Percentiles rank a stretch among this genome's conserved stretches.
Evolutionary conservation across 1,284 basidiomycete genomes (phyloP).

Genomic region (Malassezia brasiliensis): DNA sequence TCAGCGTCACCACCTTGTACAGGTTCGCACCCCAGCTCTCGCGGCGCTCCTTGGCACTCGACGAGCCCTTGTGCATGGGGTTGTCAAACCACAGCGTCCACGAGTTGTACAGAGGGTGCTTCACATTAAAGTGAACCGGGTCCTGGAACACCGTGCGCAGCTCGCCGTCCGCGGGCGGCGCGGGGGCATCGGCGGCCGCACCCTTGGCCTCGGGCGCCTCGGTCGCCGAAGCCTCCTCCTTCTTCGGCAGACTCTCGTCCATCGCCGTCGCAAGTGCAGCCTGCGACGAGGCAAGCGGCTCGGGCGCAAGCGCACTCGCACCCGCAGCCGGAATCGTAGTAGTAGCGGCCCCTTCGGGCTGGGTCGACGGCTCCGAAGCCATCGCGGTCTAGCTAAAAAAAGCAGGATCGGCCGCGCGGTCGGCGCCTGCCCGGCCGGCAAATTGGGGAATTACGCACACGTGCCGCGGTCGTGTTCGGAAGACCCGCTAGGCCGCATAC

Average conservation of each 20-base stretch:
- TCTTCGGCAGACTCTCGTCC: conserved; percentile 17
- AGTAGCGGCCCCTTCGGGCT: neutral
- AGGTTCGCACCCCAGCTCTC: conserved; percentile 47
- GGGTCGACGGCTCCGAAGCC: neutral
- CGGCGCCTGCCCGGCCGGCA: no score
- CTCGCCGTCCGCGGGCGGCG: conserved; percentile 12
- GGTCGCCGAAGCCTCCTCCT: neutral
- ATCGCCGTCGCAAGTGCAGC: conserved; percentile 34
- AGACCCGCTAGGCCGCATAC: no score
- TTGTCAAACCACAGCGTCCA: conserved; percentile 49
- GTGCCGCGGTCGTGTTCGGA: no score
- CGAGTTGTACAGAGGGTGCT: conserved; percentile 44
- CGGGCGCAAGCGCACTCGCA: conserved; percentile 20
- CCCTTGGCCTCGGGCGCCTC: neutral
- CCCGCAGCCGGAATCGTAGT: conserved; percentile 1
- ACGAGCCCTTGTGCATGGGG: conserved; percentile 37
- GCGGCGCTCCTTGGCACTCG: conserved; percentile 33
- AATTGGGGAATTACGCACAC: no score
- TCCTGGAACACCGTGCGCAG: conserved; percentile 45
- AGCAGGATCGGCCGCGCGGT: neutral
- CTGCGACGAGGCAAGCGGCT: conserved; percentile 31
- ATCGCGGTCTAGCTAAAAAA: neutral
- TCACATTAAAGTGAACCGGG: conserved; percentile 44
- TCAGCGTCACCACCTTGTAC: conserved; percentile 44
- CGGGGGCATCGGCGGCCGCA: no score